These are phyloP conservation scores for Alternaria incomplexa DNA, from an alignment of 2,329 filamentous ascomycete species.

Conservation along the genomic window DNA sequence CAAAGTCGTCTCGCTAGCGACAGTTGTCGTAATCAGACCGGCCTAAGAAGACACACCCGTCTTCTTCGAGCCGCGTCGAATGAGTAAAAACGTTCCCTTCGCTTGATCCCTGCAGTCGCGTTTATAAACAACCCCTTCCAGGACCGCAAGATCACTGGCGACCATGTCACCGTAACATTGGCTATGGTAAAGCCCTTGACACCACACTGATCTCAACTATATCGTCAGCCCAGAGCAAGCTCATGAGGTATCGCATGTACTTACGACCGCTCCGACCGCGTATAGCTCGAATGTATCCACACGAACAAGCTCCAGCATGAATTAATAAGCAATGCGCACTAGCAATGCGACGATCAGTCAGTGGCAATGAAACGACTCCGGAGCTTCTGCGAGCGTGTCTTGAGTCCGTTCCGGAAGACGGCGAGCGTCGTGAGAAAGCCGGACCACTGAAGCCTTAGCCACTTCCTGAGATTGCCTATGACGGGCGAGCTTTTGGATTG, in stretches of 20 bases:
- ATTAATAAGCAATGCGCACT: background rate
- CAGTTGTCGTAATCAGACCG: background rate
- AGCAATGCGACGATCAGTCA: background rate
- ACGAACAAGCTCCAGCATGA: background rate
- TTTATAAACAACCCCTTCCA: background rate
- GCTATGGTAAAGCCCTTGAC: background rate
- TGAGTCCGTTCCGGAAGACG: background rate
- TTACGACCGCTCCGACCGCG: background rate
- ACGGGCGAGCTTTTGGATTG: background rate
- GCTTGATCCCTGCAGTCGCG: background rate
- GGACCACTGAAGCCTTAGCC: background rate
- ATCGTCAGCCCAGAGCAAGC: background rate
- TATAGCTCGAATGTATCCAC: background rate
- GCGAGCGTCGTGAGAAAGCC: background rate
- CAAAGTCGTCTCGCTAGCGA: background rate
- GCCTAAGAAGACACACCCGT: background rate
- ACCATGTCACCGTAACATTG: background rate
- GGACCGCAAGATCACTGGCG: background rate
- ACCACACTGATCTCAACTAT: background rate
- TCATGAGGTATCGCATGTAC: background rate
- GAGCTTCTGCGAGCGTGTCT: background rate
- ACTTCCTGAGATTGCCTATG: background rate
- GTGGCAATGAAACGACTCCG: background rate
- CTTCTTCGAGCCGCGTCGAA: background rate
- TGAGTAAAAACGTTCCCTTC: background rate